Percentiles rank a stretch among this genome's conserved stretches.
Conservation (phyloP, 75 land plant species). For the Sequoia sempervirens region DNA sequence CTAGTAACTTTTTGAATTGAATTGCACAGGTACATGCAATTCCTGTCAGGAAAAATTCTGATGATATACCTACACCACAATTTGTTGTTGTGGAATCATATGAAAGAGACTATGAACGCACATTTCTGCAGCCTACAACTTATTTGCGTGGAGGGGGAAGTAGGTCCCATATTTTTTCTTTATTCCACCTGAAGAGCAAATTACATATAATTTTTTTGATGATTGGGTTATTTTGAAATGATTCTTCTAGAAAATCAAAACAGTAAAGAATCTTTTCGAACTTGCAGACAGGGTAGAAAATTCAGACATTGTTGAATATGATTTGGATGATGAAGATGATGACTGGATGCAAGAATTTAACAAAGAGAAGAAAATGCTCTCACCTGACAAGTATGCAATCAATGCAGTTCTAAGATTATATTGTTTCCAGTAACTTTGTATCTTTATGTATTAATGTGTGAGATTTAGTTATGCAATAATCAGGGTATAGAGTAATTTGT, state of each 20-base stretch:
- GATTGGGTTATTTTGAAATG: background rate
- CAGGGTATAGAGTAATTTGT: background rate
- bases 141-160: constrained; percentile 95
- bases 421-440: background rate
- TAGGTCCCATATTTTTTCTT: constrained; percentile 6
- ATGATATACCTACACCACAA: constrained; percentile 92
- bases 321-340: constrained; percentile 92
- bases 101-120: constrained; percentile 80
- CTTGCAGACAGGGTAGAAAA: constrained; percentile 74
- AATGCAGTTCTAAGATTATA: background rate
- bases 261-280: background rate
- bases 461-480: background rate
- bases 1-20: background rate
- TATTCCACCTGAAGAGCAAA: background rate
- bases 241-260: background rate
- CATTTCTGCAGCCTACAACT: constrained; percentile 85
- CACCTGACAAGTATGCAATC: constrained; percentile 59
- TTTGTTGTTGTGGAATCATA: constrained; percentile 83
- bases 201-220: background rate
- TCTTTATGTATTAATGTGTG: background rate
- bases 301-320: constrained; percentile 90
- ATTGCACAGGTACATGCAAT: constrained; percentile 46
- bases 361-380: constrained; percentile 58
- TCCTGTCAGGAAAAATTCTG: constrained; percentile 41
- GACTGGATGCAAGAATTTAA: constrained; percentile 86